Evolutionary conservation across 805 yeast genomes (phyloP).

Genomic region (Candida ovalis): DNA sequence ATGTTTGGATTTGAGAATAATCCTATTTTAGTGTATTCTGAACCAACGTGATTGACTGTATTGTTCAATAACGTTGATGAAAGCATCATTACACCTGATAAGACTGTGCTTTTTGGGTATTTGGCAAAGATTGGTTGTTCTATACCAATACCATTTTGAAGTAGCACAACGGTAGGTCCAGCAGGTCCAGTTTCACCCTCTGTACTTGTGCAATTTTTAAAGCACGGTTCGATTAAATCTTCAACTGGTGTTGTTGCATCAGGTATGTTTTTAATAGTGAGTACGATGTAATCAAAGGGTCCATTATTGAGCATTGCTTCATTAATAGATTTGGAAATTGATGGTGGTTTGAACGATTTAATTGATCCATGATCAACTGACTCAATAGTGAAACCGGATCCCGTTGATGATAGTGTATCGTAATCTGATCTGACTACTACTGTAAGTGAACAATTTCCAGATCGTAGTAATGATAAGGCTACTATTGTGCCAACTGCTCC

Average conservation of each 20-base stretch:
- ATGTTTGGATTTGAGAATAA: neutral
- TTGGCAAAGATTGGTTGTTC: constrained; percentile 51
- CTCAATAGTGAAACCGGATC: constrained; percentile 52
- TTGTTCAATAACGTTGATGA: constrained; percentile 24
- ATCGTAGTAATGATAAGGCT: constrained; percentile 53
- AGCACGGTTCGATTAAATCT: constrained; percentile 15
- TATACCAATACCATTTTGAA: constrained; percentile 66
- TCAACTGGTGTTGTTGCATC: constrained; percentile 53
- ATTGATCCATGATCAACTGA: constrained; percentile 61
- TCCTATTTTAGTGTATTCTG: neutral
- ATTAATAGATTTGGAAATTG: constrained; percentile 31
- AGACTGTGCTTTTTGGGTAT: constrained; percentile 46
- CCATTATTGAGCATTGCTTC: constrained; percentile 30
- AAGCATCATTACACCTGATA: constrained; percentile 56
- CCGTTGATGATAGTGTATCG: constrained; percentile 42
- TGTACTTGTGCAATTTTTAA: too few species aligned
- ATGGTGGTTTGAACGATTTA: constrained; percentile 51
- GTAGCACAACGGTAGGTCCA: constrained; percentile 50
- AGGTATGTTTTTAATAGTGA: constrained; percentile 59
- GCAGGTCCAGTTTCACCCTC: too few species aligned
- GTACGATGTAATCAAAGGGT: constrained; percentile 51
- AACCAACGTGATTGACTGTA: neutral
- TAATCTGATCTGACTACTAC: constrained; percentile 63
- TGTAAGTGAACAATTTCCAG: constrained; percentile 48
- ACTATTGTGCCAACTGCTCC: constrained; percentile 84